phyloP scores from a whole-genome alignment of 2,329 filamentous ascomycete species.

The Metarhizium robertsii region DNA sequence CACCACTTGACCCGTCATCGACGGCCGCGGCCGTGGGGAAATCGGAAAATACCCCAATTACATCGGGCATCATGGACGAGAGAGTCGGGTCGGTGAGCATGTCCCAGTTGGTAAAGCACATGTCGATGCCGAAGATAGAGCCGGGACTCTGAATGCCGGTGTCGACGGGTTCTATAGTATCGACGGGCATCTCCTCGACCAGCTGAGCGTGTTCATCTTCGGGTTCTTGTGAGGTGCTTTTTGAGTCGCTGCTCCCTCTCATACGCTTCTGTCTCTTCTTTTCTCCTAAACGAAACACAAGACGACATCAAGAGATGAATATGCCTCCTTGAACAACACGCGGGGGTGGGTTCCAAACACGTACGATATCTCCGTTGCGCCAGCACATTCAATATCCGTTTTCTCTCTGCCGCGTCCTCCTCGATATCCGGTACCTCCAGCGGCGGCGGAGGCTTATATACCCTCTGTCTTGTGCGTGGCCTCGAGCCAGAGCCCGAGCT shows the following conservation, averaged over 20 bases:
- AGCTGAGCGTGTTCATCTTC: background rate
- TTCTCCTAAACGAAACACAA: slow-evolving; percentile 15
- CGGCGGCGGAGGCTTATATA: slow-evolving; percentile 28
- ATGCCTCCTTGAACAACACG: too few species aligned
- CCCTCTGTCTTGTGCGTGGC: slow-evolving; percentile 28
- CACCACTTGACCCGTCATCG: background rate
- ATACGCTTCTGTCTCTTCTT: slow-evolving; percentile 21
- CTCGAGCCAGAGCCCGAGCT: slow-evolving; percentile 1
- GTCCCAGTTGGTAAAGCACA: slow-evolving; percentile 15
- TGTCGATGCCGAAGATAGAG: slow-evolving; percentile 13
- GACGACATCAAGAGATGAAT: too few species aligned
- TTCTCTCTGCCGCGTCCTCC: slow-evolving; percentile 41
- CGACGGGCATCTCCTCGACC: background rate
- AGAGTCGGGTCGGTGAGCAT: slow-evolving; percentile 11
- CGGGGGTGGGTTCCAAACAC: background rate
- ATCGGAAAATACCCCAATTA: slow-evolving; percentile 1
- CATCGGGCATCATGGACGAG: slow-evolving; percentile 10
- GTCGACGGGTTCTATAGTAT: background rate
- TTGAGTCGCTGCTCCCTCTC: slow-evolving; percentile 6
- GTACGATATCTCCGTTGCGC: slow-evolving; percentile 44
- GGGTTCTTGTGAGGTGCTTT: background rate
- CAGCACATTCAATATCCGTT: slow-evolving; percentile 43
- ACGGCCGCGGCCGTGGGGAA: slow-evolving; percentile 7
- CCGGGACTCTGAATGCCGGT: slow-evolving; percentile 5
- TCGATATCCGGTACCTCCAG: slow-evolving; percentile 38